Evolutionary conservation across 768 basidiomycete species (phyloP).

Genomic region (Mycena capillaripes): DNA sequence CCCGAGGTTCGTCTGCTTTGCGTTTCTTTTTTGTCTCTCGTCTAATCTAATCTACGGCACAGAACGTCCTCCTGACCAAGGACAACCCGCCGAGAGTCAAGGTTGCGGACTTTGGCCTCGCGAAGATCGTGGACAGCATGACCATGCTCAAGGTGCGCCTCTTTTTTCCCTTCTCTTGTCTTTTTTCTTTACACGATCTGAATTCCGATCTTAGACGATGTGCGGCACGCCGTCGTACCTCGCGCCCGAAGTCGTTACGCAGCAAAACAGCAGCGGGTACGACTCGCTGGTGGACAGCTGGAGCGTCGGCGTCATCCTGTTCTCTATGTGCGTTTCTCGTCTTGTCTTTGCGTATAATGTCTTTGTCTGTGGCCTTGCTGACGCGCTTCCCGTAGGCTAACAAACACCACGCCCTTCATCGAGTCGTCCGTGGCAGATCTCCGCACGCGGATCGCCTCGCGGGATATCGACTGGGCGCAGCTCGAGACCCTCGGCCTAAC

Average conservation of each 20-base stretch:
- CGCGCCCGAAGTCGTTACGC: slow-evolving; percentile 90
- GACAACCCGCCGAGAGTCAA: slow-evolving; percentile 82
- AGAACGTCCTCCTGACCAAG: slow-evolving; percentile 89
- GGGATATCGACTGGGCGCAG: slow-evolving; percentile 72
- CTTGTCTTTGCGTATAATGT: slow-evolving; percentile 6
- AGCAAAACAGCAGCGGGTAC: slow-evolving; percentile 78
- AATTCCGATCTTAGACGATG: slow-evolving; percentile 74
- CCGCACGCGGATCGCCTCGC: slow-evolving; percentile 68
- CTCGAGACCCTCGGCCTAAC: slow-evolving; percentile 51
- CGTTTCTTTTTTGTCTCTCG: slow-evolving; percentile 20
- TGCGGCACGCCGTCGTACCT: slow-evolving; percentile 97
- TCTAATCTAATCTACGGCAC: slow-evolving; percentile 11
- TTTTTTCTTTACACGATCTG: slow-evolving; percentile 3
- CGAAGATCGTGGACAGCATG: slow-evolving; percentile 87
- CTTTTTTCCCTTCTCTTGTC: not conserved
- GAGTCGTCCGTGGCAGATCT: slow-evolving; percentile 74
- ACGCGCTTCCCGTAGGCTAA: slow-evolving; percentile 66
- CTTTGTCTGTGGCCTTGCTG: slow-evolving; percentile 8
- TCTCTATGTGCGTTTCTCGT: slow-evolving; percentile 82
- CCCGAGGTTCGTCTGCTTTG: slow-evolving; percentile 74
- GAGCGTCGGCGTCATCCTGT: slow-evolving; percentile 96
- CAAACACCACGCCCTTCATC: slow-evolving; percentile 83
- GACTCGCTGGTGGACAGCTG: slow-evolving; percentile 94
- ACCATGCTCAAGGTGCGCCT: slow-evolving; percentile 79
- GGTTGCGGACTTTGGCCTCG: slow-evolving; percentile 96